Percentiles rank a stretch among this genome's conserved stretches.
Evolutionary conservation across 257 asterid species (phyloP).

Genomic region (Dorcoceras hygrometricum): DNA sequence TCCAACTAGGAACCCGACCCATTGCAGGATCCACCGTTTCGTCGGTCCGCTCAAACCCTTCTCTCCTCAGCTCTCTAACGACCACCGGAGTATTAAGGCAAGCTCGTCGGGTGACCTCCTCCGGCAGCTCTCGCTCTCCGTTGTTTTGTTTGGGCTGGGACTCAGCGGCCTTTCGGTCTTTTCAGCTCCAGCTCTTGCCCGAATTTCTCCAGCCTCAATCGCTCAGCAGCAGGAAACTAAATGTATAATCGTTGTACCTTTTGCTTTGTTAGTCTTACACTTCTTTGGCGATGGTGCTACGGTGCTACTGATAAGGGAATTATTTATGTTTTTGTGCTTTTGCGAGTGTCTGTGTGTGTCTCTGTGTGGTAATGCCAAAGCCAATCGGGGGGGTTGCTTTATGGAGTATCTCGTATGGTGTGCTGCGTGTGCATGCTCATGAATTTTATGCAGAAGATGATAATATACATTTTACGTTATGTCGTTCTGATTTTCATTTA

Average conservation of each 20-base stretch:
- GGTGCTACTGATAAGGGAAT: not conserved
- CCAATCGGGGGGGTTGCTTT: not conserved
- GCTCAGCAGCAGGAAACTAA: constrained; percentile 29
- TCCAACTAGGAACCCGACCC: not conserved
- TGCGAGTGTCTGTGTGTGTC: not conserved
- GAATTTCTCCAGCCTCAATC: constrained; percentile 27
- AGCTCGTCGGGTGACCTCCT: constrained; percentile 34
- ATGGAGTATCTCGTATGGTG: constrained; percentile 8
- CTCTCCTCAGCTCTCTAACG: not conserved
- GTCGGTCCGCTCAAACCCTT: not conserved
- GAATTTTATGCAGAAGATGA: not conserved
- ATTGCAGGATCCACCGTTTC: not conserved
- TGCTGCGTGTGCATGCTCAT: not conserved
- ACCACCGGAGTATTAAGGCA: not conserved
- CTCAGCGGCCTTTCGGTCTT: constrained; percentile 39
- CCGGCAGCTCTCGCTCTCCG: constrained; percentile 45
- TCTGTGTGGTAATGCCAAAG: not conserved
- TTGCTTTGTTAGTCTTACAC: not conserved
- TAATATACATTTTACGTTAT: constrained; percentile 9
- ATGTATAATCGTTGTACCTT: constrained; percentile 27
- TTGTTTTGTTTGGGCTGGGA: constrained; percentile 42
- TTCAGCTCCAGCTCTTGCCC: constrained; percentile 37
- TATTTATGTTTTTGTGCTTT: not conserved
- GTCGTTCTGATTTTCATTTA: not conserved
- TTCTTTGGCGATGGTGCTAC: not conserved